Evolutionary conservation across 148 eudicot species (phyloP).

Genomic region (Amaranthus palmeri): DNA sequence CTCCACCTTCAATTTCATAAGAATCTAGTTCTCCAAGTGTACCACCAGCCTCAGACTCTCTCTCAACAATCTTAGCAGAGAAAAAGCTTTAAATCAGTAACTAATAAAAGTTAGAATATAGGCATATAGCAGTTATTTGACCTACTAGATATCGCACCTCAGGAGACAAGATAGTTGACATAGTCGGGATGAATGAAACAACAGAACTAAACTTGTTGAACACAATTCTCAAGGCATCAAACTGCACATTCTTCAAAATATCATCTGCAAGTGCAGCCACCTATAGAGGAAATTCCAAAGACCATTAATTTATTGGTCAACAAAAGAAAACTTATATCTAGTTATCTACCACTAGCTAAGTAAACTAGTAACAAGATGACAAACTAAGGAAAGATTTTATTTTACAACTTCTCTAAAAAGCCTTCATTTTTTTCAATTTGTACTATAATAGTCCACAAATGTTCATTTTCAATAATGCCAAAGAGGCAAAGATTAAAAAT

Average conservation of each 20-base stretch:
- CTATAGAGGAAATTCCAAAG: constrained; percentile 31
- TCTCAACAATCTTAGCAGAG: constrained; percentile 60
- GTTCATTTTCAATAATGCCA: too few relatives aligned
- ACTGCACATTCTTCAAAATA: constrained; percentile 83
- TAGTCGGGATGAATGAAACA: constrained; percentile 77
- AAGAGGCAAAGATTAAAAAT: too few relatives aligned
- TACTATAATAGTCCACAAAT: too few relatives aligned
- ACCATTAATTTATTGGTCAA: neutral
- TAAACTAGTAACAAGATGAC: too few relatives aligned
- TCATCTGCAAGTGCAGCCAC: constrained; percentile 91
- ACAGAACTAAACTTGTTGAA: constrained; percentile 88
- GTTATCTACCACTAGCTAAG: neutral
- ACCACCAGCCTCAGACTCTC: constrained; percentile 85
- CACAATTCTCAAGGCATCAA: constrained; percentile 86
- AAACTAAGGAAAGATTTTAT: neutral
- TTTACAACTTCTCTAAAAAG: neutral
- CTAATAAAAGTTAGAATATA: neutral
- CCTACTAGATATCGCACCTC: constrained; percentile 44
- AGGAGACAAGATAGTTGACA: constrained; percentile 79
- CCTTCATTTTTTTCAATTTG: neutral
- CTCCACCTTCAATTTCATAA: constrained; percentile 93
- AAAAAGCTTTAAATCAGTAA: constrained; percentile 13
- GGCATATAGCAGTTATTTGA: neutral
- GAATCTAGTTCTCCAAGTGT: constrained; percentile 71
- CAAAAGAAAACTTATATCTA: neutral